Conservation (phyloP, 805 yeast species). For the Hanseniaspora occidentalis region DNA sequence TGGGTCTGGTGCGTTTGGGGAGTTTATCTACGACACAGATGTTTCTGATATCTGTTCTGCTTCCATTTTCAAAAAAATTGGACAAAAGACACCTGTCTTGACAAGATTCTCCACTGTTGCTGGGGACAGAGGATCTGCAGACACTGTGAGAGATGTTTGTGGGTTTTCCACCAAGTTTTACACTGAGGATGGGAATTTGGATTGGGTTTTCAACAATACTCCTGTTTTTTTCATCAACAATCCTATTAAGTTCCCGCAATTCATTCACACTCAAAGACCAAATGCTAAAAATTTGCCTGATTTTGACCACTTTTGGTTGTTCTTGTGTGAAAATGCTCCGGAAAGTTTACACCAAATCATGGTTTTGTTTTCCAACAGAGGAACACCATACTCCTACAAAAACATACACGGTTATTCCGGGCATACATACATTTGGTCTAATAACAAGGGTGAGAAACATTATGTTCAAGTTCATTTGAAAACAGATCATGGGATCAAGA, state of each 20-base stretch:
- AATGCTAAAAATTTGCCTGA: conserved; percentile 65
- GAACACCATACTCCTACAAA: conserved; percentile 43
- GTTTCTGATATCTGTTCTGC: conserved; percentile 61
- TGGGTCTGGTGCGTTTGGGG: conserved; percentile 86
- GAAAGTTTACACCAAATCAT: conserved; percentile 68
- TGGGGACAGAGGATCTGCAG: conserved; percentile 57
- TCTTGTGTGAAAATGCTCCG: conserved; percentile 46
- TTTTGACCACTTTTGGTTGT: conserved; percentile 78
- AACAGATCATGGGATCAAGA: conserved; percentile 42
- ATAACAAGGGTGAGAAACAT: conserved; percentile 38
- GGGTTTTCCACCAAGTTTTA: conserved; percentile 55
- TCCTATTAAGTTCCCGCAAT: conserved; percentile 51
- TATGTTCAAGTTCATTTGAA: conserved; percentile 47
- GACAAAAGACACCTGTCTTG: conserved; percentile 64
- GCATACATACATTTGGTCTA: conserved; percentile 51
- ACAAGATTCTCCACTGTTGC: conserved; percentile 69
- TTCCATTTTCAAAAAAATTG: conserved; percentile 57
- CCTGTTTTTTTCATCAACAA: conserved; percentile 56
- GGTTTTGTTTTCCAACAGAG: conserved; percentile 50
- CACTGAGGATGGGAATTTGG: conserved; percentile 57
- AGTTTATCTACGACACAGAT: conserved; percentile 79
- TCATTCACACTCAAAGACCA: conserved; percentile 61
- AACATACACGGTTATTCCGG: conserved; percentile 57
- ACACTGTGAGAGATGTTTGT: conserved; percentile 57
- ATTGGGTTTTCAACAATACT: conserved; percentile 65